phyloP scores from a whole-genome alignment of 345 rosid genomes.

The Turnera subulata region DNA sequence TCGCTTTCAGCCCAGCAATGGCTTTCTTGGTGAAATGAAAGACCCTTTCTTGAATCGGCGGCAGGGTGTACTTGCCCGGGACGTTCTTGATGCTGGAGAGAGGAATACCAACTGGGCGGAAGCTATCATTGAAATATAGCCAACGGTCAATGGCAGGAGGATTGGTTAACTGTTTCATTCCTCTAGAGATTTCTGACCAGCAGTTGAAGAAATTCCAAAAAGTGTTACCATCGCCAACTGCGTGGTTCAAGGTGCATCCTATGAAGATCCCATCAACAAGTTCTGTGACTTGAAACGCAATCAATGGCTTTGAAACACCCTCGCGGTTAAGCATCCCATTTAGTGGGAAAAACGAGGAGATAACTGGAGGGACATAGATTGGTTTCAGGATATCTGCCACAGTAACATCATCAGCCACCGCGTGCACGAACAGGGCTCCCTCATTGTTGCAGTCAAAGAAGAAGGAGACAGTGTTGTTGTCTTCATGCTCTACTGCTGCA shows the following conservation, averaged over 20 bases:
- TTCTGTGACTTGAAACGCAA: slow-evolving; percentile 46
- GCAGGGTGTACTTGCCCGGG: too few species aligned
- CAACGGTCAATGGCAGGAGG: neutral
- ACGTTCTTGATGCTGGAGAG: too few species aligned
- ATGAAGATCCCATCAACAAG: slow-evolving; percentile 40
- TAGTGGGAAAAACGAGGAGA: slow-evolving; percentile 38
- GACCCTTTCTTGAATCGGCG: neutral
- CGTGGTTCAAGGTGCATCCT: neutral
- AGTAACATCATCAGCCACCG: slow-evolving; percentile 23
- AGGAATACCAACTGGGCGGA: neutral
- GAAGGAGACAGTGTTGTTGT: slow-evolving; percentile 12
- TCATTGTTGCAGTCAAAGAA: slow-evolving; percentile 26
- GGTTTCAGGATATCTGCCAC: slow-evolving; percentile 22
- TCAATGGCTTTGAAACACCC: slow-evolving; percentile 33
- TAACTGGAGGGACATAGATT: slow-evolving; percentile 23
- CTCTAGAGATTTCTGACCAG: neutral
- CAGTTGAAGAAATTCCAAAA: neutral
- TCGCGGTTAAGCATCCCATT: slow-evolving; percentile 29
- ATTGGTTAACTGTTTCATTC: neutral
- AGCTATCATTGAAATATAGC: neutral
- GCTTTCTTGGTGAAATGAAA: slow-evolving; percentile 12
- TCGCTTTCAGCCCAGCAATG: slow-evolving; percentile 8
- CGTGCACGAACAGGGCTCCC: slow-evolving; percentile 36
- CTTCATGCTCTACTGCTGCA: slow-evolving; percentile 9
- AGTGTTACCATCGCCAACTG: neutral